Conservation (phyloP, 2,329 filamentous ascomycete species). For the Beauveria medogensis region DNA sequence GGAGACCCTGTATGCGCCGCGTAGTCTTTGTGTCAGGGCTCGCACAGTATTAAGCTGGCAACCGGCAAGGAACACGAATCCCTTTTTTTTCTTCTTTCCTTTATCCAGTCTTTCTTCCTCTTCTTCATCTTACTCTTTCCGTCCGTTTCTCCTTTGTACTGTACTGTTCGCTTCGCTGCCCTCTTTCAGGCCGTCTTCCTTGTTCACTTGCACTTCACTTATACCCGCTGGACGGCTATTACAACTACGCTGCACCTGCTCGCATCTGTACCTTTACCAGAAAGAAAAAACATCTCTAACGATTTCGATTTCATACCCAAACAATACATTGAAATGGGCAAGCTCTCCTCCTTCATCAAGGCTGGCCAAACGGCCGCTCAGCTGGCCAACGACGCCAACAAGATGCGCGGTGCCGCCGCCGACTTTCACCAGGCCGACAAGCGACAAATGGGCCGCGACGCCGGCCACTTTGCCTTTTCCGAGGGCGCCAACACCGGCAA, state of each 20-base stretch:
- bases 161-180: not conserved
- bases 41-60: not conserved
- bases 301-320: not conserved
- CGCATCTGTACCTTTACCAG: not conserved
- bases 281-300: not conserved
- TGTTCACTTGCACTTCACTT: conserved; percentile 7
- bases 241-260: not conserved
- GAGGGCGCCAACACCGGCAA: conserved; percentile 31
- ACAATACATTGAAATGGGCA: conserved; percentile 19
- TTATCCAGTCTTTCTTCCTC: not conserved
- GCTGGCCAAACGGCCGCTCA: conserved; percentile 27
- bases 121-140: not conserved
- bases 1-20: not conserved
- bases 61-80: not conserved
- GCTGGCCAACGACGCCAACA: conserved; percentile 22
- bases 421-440: conserved; percentile 27
- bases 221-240: not conserved
- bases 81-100: not conserved
- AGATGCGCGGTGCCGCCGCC: conserved; percentile 20
- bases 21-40: not conserved
- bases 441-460: conserved; percentile 24
- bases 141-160: not conserved
- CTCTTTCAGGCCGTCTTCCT: not conserved
- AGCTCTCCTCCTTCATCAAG: conserved; percentile 23
- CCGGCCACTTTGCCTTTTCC: conserved; percentile 25